These are phyloP conservation scores for Metschnikowia dekortorum DNA, from an alignment of 805 yeast genomes.

Conservation along the genomic window DNA sequence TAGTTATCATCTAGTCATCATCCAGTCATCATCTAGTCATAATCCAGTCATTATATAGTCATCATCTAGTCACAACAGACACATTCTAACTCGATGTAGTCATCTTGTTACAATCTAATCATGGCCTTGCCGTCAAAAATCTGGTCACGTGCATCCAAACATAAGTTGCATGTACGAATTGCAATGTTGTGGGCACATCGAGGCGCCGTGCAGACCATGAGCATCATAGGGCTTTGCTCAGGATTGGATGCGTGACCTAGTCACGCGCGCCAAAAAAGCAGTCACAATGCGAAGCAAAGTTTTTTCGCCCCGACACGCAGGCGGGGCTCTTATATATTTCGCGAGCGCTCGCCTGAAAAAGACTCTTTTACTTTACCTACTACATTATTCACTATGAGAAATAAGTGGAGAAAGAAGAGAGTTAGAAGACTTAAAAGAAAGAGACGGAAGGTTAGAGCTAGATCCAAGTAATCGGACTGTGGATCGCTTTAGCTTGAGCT, in stretches of 20 bases:
- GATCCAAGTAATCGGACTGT: slow-evolving; percentile 85
- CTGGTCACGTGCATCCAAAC: not conserved
- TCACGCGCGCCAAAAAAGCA: slow-evolving; percentile 14
- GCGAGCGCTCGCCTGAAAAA: slow-evolving; percentile 19
- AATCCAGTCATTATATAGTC: no score
- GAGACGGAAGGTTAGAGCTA: slow-evolving; percentile 99
- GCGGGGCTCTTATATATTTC: slow-evolving; percentile 16
- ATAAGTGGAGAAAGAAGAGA: slow-evolving; percentile 99
- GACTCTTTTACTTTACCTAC: slow-evolving; percentile 15
- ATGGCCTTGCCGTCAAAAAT: no score
- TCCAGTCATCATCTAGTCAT: no score
- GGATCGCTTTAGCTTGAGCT: slow-evolving; percentile 15
- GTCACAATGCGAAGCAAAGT: slow-evolving; percentile 11
- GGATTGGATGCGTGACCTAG: not conserved
- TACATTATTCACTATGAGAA: slow-evolving; percentile 62
- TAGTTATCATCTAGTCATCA: no score
- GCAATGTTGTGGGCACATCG: not conserved
- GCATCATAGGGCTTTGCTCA: not conserved
- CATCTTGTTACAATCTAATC: no score
- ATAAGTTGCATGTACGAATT: not conserved
- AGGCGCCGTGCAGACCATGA: not conserved
- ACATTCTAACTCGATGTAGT: no score
- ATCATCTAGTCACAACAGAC: no score
- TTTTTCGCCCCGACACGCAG: slow-evolving; percentile 23
- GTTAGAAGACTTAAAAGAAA: slow-evolving; percentile 99